Evolutionary conservation across 768 basidiomycete genomes (phyloP), one percentile per base, ranked within the genome.

Genomic region (Candolleomyces aberdarensis): DNA sequence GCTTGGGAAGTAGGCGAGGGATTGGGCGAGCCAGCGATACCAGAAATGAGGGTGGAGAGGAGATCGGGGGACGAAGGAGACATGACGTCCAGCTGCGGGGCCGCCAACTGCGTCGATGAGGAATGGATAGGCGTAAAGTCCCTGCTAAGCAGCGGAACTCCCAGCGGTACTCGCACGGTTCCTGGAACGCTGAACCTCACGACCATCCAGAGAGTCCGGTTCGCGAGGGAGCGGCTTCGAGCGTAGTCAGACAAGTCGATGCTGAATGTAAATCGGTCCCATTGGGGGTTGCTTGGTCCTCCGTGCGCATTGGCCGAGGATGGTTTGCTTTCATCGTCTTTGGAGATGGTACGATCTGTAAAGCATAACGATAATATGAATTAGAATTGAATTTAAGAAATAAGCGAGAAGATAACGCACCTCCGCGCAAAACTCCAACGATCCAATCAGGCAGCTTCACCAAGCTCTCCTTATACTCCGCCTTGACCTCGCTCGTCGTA

Each of bases 401-500:
- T 44, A 47, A 31, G 29, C 39, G 51, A 36, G 44, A 47, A 51
- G 53, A 55, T 19, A 20, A 47, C 19, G n/a, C 22, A 46, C 60
- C 47, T 17, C 43, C 60, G 32, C n/a, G 19, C 60, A 39, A 19
- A 56, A 40, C 44, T 9, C 53, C 44, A 56, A 36, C 55, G 36
- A 43, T 36, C 47, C 46, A 6, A 43, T 40, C 60, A 20, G 46
- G 46, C 4, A 73, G 58, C 53, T 66, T 69, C 60, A 71, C 73
- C 26, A 75, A 61, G 50, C 60, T 61, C 60, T 61, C 60, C 54
- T 40, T 26, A 29, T 87, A 74, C 50, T 68, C 73, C n/a, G 81
- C 88, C 47, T 73, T 62, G 36, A 97, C 94, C 71, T 98, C 96
- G 47, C 86, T 88, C 0, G 92, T 91, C 3, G 96, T 98, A 63